phyloP scores from a whole-genome alignment of 352 stramenopile genomes.

The Globisporangium ultimum region DNA sequence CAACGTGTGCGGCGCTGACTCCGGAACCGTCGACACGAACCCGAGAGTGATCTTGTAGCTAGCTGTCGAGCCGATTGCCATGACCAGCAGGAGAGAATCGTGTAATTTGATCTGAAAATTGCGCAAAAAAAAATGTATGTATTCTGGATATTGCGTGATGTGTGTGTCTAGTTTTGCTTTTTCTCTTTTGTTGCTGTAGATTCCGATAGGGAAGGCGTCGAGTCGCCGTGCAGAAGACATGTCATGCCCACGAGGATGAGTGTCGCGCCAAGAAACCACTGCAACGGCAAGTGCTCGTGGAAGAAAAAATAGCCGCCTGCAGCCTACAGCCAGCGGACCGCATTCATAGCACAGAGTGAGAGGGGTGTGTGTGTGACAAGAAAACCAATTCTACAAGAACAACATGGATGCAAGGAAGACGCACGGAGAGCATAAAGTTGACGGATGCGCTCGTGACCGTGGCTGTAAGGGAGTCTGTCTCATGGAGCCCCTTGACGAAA shows the following conservation, averaged over 20 bases:
- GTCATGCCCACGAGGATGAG: conserved; percentile 71
- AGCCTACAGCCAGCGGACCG: conserved; percentile 22
- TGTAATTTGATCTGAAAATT: not conserved
- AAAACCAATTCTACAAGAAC: not conserved
- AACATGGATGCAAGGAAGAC: not conserved
- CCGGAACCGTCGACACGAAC: not conserved
- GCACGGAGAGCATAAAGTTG: conserved; percentile 80
- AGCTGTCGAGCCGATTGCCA: no score
- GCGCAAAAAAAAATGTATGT: conserved; percentile 8
- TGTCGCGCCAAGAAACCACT: conserved; percentile 75
- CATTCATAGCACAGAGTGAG: not conserved
- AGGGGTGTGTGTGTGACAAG: not conserved
- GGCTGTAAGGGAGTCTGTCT: conserved; percentile 83
- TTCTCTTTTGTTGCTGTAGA: conserved; percentile 6
- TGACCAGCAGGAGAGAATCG: no score
- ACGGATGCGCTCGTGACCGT: conserved; percentile 77
- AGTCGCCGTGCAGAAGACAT: conserved; percentile 65
- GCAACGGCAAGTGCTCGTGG: conserved; percentile 55
- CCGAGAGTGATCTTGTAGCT: not conserved
- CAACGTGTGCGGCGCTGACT: conserved; percentile 43
- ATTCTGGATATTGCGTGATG: conserved; percentile 4
- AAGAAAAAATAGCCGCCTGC: conserved; percentile 58
- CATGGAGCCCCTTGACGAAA: conserved; percentile 79
- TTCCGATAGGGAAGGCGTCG: not conserved
- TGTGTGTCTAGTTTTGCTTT: conserved; percentile 23